Percentiles rank a stretch among this genome's conserved stretches.
These are phyloP conservation scores for Solanum habrochaites DNA, from an alignment of 257 asterid species.

Conservation along the genomic window DNA sequence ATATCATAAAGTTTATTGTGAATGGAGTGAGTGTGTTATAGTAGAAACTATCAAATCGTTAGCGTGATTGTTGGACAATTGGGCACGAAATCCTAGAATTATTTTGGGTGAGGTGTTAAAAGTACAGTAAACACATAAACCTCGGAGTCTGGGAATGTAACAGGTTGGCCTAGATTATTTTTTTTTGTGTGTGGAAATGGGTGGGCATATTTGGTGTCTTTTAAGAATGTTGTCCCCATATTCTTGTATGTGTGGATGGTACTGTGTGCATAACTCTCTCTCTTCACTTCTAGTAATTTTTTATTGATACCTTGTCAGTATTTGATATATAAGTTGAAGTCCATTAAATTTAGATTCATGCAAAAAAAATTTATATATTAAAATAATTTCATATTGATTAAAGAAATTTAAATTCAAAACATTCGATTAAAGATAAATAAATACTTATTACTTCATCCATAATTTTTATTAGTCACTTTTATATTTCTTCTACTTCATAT, in stretches of 20 bases:
- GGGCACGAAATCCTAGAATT: not conserved
- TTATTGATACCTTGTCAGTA: too few species aligned
- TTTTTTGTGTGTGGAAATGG: not conserved
- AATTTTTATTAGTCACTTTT: too few species aligned
- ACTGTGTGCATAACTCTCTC: not conserved
- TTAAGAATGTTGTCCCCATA: not conserved
- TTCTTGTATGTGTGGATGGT: not conserved
- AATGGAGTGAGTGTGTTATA: too few species aligned
- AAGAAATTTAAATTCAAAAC: fast-evolving
- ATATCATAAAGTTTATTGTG: too few species aligned
- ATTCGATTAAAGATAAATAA: fast-evolving
- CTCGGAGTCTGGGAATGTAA: not conserved
- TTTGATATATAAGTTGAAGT: too few species aligned
- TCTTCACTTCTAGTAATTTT: too few species aligned
- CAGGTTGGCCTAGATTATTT: not conserved
- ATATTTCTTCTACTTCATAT: too few species aligned
- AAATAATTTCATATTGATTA: fast-evolving
- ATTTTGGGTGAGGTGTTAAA: not conserved
- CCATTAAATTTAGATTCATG: fast-evolving
- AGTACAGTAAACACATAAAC: not conserved
- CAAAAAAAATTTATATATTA: fast-evolving
- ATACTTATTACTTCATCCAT: too few species aligned
- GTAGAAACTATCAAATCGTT: too few species aligned
- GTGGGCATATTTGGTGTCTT: not conserved
- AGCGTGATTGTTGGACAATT: not conserved